Base-by-base conservation (phyloP, 768 basidiomycete genomes). In the Tulasnella sp. region DNA sequence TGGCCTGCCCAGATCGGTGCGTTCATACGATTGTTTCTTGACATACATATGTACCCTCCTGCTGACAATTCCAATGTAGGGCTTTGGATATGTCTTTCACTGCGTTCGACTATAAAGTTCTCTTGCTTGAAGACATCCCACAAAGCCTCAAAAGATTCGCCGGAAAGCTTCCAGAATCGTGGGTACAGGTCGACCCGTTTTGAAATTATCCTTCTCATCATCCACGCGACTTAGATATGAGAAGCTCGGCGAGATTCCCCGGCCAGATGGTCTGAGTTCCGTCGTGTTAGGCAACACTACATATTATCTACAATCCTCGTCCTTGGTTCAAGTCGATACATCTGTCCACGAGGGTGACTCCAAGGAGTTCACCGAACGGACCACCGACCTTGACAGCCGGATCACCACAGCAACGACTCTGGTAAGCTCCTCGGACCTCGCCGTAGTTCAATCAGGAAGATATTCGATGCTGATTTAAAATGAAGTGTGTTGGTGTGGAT, bases 1-100 rank as follows among this genome's bases (percentile, higher is more conserved):
- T 72, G n/a, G 70, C 70, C 39, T 46, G 37, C 44, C 70, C 70
- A 72, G 70, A 72, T 46, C 70, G 70, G 70, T 72, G 42, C 13
- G 70, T 37, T 29, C 26, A 67, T 32, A 67, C 32, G 61, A 29
- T 15, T 37, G 15, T 37, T 35, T 35, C 7, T 39, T 11, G 23
- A 72, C 35, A 4, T 35, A 23, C 18, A 11, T 11, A 15, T 72
- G 5, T 39, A 15, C 10, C 39, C n/a, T 72, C 18, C 5, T 3
- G 20, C 70, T 13, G 20, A 40, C 32, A 35, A 44, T 26, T 16
- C 13, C 32, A 29, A 70, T 73, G 20, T 18, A 75, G 75, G 20
- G 46, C 75, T 4, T 32, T 75, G n/a, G 75, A 75, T 55, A 55
- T 75, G 48, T 61, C 35, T 15, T 75, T 57, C 51, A 57, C 26